Evolutionary conservation across 2,329 filamentous ascomycete species (phyloP), one percentile per base, ranked within the genome.

Genomic region (Aspergillus aculeatus): DNA sequence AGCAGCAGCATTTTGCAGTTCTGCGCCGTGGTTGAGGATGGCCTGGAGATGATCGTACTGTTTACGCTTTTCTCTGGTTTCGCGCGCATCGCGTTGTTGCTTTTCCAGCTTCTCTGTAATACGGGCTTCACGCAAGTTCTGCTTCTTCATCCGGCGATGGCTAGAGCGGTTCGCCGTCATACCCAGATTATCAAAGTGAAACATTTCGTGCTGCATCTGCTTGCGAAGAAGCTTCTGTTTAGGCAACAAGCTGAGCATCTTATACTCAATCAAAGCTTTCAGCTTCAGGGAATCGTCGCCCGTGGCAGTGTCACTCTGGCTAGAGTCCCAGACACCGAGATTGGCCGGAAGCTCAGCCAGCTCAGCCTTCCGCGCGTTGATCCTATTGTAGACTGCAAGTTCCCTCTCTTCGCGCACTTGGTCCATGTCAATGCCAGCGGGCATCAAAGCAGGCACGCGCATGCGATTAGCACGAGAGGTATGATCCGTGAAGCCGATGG

Each of bases 101-200:
- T 98, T 98, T 85, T 99, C 95, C 2, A 99, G 86, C 78, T 97
- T 99, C 84, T 99, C 95, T 0, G 95, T 99, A 66, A 99, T 96
- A 59, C 94, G 89, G 58, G 95, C 95, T 78, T 99, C 95, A 38
- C 94, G 89, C 53, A 98, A 84, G 53, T 90, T 96, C 77, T 97
- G 94, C 81, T 97, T 98, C 88, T 99, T 99, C 82, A 95, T 90
- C 54, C 95, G 89, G 38, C 95, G 90, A 75, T 97, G 97, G 70
- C 89, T 86, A 56, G 90, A 89, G 54, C 95, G 88, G 73, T 99
- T 99, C 0, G 93, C 94, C 1, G 94, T 97, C 91, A 97, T 97
- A 49, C 93, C 94, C 29, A 98, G 85, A 69, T 96, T 98, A 72
- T 98, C 93, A 61, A 94, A 96, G 71, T 96, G 89, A 73, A 96